phyloP scores from a whole-genome alignment of 2,329 filamentous ascomycete genomes.

The Cladosporium halotolerans region DNA sequence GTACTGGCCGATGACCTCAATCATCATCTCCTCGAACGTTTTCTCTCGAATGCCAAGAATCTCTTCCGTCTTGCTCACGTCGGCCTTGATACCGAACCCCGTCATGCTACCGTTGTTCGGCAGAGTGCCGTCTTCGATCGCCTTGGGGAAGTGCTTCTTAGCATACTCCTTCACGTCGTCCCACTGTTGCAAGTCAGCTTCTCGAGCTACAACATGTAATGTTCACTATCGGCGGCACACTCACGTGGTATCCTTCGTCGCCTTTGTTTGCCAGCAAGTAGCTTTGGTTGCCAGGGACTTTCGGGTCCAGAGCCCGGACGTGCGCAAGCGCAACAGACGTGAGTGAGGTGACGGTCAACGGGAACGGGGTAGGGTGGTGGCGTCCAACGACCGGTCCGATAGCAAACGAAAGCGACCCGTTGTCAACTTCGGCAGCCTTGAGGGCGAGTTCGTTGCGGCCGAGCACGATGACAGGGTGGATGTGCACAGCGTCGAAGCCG shows the following conservation, averaged over 20 bases:
- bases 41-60: constrained; percentile 6
- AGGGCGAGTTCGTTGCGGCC: constrained; percentile 22
- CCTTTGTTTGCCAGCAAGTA: constrained; percentile 1
- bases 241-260: neutral
- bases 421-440: constrained; percentile 11
- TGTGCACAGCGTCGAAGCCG: constrained; percentile 19
- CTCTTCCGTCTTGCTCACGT: constrained; percentile 4
- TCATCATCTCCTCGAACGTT: constrained; percentile 3
- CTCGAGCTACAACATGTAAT: no score
- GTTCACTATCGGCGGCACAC: no score
- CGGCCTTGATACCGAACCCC: neutral
- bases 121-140: neutral
- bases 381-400: constrained; percentile 14
- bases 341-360: constrained; percentile 9
- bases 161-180: neutral
- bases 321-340: constrained; percentile 28
- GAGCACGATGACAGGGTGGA: constrained; percentile 19
- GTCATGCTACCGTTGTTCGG: neutral
- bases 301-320: constrained; percentile 19
- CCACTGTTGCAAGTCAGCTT: neutral
- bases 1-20: constrained; percentile 8
- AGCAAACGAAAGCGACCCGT: constrained; percentile 17
- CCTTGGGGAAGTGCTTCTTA: constrained; percentile 7
- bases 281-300: constrained; percentile 2
- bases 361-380: constrained; percentile 12